Evolutionary conservation across 2,329 filamentous ascomycete species (phyloP), one percentile per base, ranked within the genome.

Genomic region (Scytalidium sp.): DNA sequence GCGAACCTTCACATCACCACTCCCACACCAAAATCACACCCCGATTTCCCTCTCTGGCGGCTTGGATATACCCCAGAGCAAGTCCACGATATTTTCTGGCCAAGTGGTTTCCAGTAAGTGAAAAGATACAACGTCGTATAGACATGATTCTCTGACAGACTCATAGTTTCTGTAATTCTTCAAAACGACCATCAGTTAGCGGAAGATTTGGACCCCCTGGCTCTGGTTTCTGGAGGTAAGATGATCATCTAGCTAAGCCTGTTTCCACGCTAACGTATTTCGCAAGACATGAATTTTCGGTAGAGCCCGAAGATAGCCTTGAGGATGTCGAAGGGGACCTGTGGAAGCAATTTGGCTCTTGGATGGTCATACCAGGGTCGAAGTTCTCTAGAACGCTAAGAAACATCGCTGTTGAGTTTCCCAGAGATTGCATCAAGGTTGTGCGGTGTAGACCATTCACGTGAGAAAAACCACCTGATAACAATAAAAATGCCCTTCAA

Each of bases 71-170:
- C 66, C 0, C 72, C 75, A 3, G 64, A 74, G 43, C 53, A 73
- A 19, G 73, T 78, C 0, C 76, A 76, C 49, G 71, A 78, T 47
- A 50, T 70, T 1, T 78, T 75, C 56, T 79, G 71, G 59, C 75
- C 75, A 0, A 27, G 32, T 3, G 63, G 67, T 1, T 75, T 72
- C 55, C 69, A 27, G 25, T 27, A 27, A 27, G 25, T n/a, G n/a
- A n/a, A n/a, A n/a, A n/a, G n/a, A n/a, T n/a, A n/a, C n/a, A n/a
- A n/a, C n/a, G n/a, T n/a, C n/a, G n/a, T n/a, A n/a, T n/a, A n/a
- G n/a, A n/a, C n/a, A n/a, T n/a, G n/a, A n/a, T n/a, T n/a, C n/a
- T n/a, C n/a, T n/a, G n/a, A n/a, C n/a, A n/a, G n/a, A n/a, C n/a
- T 7, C 25, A 27, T 13, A 72, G 41, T n/a, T 77, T 76, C 50